Evolutionary conservation across 2,329 filamentous ascomycete species (phyloP), one percentile per base, ranked within the genome.

Genomic region (Sporothrix dimorphospora): DNA sequence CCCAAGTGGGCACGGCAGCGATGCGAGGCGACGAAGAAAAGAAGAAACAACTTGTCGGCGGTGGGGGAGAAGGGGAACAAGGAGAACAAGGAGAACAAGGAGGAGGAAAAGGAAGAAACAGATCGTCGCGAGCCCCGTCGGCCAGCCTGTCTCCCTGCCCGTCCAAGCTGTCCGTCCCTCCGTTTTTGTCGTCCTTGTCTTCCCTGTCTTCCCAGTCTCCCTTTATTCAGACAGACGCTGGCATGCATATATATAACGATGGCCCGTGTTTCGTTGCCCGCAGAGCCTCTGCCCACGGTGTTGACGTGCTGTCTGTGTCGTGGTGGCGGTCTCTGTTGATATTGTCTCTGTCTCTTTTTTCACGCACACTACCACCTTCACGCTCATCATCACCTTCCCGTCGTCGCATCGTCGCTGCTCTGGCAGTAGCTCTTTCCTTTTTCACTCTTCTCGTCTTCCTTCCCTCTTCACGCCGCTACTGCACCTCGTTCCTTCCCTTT

Each of bases 91-190:
- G 27, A 16, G 42, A 11, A 49, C n/a, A 21, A 65, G 38, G 38
- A 65, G 53, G 1, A 57, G 1, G 6, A 16, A 11, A 12, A 16
- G 30, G n/a, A 61, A 19, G 59, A 45, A 65, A 42, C 65, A 53
- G 65, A 67, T 51, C 45, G 65, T 67, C 65, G 53, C 19, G 27
- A 45, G 42, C 65, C 45, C 65, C 65, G 63, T 67, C 40, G 21
- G 38, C 61, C 61, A 45, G 21, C 8, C 38, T 40, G 61, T 47
- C 61, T 66, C 55, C 55, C 55, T 61, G 55, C 34, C 55, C 55
- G 55, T 38, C 30, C 34, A 19, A 61, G 34, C 16, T 16, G 16
- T 21, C 55, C 19, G 11, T 59, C n/a, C 19, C n/a, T 51, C n/a
- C 47, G 47, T 51, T 24, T 51, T 24, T 30, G 5, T 55, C 24